A percentile compares a stretch with the other conserved stretches of the same genome.
Conservation (phyloP, 768 basidiomycete genomes). For the Russula abietina region DNA sequence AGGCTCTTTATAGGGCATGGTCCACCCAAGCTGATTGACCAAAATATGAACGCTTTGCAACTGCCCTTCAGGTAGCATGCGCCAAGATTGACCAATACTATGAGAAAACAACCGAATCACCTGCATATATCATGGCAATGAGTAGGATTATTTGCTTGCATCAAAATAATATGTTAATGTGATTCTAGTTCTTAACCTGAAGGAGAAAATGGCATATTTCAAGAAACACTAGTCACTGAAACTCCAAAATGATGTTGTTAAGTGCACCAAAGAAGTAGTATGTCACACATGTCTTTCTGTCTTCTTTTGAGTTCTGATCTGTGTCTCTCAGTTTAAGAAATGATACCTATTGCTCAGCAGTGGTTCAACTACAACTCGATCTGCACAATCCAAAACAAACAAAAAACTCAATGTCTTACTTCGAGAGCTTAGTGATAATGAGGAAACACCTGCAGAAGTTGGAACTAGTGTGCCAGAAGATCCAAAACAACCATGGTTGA, state of each 20-base stretch:
- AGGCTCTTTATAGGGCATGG: not conserved
- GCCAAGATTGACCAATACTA: not conserved
- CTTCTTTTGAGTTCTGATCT: no score
- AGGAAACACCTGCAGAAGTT: not conserved
- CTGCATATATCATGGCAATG: not conserved
- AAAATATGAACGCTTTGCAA: not conserved
- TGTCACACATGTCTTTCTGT: no score
- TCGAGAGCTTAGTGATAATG: not conserved
- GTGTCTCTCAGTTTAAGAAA: not conserved
- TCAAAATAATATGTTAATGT: no score
- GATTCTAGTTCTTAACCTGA: no score
- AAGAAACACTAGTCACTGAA: no score
- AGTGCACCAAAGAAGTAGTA: no score
- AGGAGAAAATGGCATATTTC: no score
- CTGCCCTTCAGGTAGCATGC: not conserved
- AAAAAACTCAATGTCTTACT: not conserved
- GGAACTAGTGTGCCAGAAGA: not conserved
- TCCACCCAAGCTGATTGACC: not conserved
- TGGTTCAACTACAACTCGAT: not conserved
- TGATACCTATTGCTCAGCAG: not conserved
- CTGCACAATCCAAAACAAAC: not conserved
- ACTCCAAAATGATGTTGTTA: no score
- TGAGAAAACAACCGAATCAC: not conserved
- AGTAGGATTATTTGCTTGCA: no score
- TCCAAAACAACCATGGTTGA: not conserved